Evolutionary conservation across 2,329 filamentous ascomycete species (phyloP).

Genomic region (Moelleriella libera): DNA sequence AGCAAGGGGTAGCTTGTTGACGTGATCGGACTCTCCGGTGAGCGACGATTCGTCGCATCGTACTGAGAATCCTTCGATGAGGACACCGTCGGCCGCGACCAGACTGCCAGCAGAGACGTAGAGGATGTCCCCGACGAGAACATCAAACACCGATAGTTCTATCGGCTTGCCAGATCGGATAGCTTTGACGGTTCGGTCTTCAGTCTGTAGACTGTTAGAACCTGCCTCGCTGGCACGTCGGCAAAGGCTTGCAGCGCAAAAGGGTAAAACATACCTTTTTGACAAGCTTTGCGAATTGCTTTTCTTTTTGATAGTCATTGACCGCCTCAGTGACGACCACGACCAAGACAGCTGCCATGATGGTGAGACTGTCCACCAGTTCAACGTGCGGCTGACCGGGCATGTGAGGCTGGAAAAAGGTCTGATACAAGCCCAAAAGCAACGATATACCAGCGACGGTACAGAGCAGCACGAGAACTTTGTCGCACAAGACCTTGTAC

Average conservation of each 20-base stretch:
- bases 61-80: conserved; percentile 38
- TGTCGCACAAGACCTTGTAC: conserved; percentile 2
- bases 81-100: conserved; percentile 55
- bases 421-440: conserved; percentile 53
- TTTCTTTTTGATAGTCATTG: conserved; percentile 56
- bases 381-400: conserved; percentile 32
- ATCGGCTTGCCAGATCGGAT: conserved; percentile 51
- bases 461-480: conserved; percentile 50
- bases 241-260: no score
- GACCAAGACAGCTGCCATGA: conserved; percentile 15
- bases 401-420: conserved; percentile 33
- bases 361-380: conserved; percentile 58
- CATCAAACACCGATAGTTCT: conserved; percentile 51
- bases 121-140: conserved; percentile 56
- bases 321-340: conserved; percentile 16
- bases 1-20: conserved; percentile 49
- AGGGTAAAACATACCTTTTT: conserved; percentile 15
- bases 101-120: conserved; percentile 56
- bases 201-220: conserved; percentile 22
- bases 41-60: conserved; percentile 62
- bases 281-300: conserved; percentile 50
- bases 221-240: no score
- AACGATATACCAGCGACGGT: conserved; percentile 52
- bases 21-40: conserved; percentile 58
- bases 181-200: conserved; percentile 48